Base-by-base conservation (phyloP, 2,329 filamentous ascomycete species). In the Sarocladium oryzae region DNA sequence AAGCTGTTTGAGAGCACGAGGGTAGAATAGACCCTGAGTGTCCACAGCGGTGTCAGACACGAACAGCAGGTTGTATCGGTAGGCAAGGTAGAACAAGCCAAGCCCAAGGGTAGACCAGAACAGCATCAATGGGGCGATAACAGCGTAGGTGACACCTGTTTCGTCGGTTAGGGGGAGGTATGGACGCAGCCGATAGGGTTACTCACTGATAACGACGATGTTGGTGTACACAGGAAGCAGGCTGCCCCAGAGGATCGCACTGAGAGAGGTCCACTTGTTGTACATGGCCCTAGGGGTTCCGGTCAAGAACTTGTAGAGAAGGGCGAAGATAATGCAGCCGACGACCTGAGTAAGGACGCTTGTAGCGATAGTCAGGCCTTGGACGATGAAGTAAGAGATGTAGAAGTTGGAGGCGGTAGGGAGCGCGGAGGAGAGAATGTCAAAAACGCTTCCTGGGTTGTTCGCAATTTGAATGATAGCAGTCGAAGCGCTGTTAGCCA, bases 381-480 rank as follows among this genome's bases (percentile, higher is more conserved):
- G 89, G 1, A 96, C 75, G 36, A 95, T 82, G 57, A 96, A 91
- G 70, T 95, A 96, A 13, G 69, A 88, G 50, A 97, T 85, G 70
- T 96, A 99, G 63, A 97, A 95, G 71, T 95, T 97, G 56, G 90
- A 91, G 0, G 89, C 84, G 38, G 80, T 84, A 11, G 93, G 93
- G 16, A 99, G 74, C 49, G 86, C 83, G 9, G 73, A 64, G 1
- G 89, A 85, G 9, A 96, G 74, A 49, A 92, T 70, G 2, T 62
- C 68, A 0, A 89, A 82, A 21, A 84, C 79, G 1, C 68, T 67
- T 6, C 68, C 63, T 1, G 90, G 89, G 4, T 88, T 59, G 0
- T 82, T 35, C 18, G 81, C 75, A 50, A 95, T 84, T 38, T 82
- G 61, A 13, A 77, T 70, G 11, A 83, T 77, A 1, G 88, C 81